A percentile compares a stretch with the other conserved stretches of the same genome.
These are phyloP conservation scores for Cadophora sp. DNA, from an alignment of 2,329 filamentous ascomycete genomes.

Conservation along the genomic window DNA sequence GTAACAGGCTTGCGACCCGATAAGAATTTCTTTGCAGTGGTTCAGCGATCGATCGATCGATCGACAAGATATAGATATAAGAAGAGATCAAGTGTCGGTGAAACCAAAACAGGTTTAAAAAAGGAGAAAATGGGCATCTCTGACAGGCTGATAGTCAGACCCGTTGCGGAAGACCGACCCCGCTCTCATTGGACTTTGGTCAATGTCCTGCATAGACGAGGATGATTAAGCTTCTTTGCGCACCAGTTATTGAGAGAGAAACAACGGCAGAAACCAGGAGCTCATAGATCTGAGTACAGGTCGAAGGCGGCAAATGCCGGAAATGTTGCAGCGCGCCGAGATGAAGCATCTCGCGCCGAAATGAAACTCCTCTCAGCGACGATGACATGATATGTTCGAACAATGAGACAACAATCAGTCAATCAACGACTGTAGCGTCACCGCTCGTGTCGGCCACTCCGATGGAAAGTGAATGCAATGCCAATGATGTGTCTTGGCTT, in stretches of 20 bases:
- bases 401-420: background rate
- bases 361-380: constrained; percentile 3
- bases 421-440: background rate
- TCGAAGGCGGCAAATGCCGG: background rate
- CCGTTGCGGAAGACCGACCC: background rate
- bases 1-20: background rate
- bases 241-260: background rate
- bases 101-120: background rate
- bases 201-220: constrained; percentile 6
- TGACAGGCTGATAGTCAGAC: background rate
- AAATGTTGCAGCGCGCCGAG: background rate
- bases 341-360: constrained; percentile 2
- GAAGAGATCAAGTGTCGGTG: background rate
- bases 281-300: background rate
- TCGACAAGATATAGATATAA: background rate
- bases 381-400: background rate
- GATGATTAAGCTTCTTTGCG: constrained; percentile 10
- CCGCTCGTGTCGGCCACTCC: background rate
- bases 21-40: background rate
- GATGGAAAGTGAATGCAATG: background rate
- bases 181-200: background rate
- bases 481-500: background rate
- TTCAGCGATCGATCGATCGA: background rate
- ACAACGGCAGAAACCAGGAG: background rate
- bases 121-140: background rate